phyloP scores from a whole-genome alignment of 129 eudicot species.

The Helianthus tuberosus region DNA sequence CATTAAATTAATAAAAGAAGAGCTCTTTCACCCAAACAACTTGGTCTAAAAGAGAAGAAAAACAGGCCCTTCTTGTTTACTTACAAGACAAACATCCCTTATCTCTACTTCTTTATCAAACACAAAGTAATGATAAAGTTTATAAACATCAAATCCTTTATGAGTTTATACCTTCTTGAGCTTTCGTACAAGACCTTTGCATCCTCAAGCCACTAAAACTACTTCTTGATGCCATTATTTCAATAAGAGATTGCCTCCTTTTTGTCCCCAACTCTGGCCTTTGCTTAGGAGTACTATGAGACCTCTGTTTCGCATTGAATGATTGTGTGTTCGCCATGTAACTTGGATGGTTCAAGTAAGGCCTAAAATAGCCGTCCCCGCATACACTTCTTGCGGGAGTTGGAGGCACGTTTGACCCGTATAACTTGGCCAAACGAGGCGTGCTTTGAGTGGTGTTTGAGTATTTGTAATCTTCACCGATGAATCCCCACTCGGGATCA shows the following conservation, averaged over 20 bases:
- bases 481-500: constrained; percentile 65
- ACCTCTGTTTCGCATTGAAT: constrained; percentile 74
- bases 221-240: constrained; percentile 85
- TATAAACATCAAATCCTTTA: constrained; percentile 26
- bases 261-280: constrained; percentile 66
- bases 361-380: constrained; percentile 64
- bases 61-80: constrained; percentile 22
- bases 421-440: constrained; percentile 59
- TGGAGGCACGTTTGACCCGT: constrained; percentile 39
- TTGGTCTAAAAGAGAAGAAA: constrained; percentile 4
- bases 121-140: constrained; percentile 22
- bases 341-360: constrained; percentile 60
- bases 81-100: constrained; percentile 37
- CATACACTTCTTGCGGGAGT: constrained; percentile 85
- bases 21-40: constrained; percentile 20
- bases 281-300: constrained; percentile 88
- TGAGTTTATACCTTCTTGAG: constrained; percentile 55
- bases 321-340: constrained; percentile 91
- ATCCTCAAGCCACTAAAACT: constrained; percentile 87
- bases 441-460: constrained; percentile 80
- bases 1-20: not conserved
- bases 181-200: constrained; percentile 72
- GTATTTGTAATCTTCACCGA: constrained; percentile 45
- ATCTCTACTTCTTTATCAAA: constrained; percentile 29
- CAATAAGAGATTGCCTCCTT: constrained; percentile 64